Base-by-base conservation (phyloP, 1,139 yeast species). In the Yarrowia galli region DNA sequence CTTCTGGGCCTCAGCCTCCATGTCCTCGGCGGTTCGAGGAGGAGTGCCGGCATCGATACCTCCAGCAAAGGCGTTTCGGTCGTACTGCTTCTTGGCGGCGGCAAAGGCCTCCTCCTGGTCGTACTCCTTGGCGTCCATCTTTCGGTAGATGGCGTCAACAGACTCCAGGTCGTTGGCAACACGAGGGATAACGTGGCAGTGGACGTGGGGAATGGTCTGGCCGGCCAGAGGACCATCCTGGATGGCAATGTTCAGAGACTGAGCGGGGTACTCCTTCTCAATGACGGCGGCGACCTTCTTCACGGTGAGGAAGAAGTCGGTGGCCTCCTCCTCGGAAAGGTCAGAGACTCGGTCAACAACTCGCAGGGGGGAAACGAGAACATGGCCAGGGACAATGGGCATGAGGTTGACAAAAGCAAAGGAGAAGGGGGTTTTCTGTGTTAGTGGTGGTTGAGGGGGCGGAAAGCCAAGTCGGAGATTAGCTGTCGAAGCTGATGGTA, bases 141-240 rank as follows among this genome's bases (percentile, higher is more conserved):
- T 79, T 12, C 78, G 79, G 76, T 93, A 91, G 45, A 95, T 84
- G 54, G 84, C 86, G 74, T 92, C 97, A 1, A 91, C 92, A 67
- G 80, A 73, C 8, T 73, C 74, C 70, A 85, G 83, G 48, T 87
- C 89, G 72, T 89, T 89, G 12, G 79, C 76, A 67, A 82, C 81
- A 53, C 99, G 81, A 4, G 99, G 99, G 42, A 95, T 92, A 20
- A 95, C 79, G 76, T 95, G 99, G 42, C 97, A 89, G 76, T 95
- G 99, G 35, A 95, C 83, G 77, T 95, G 99, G 2, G 97, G 97
- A 1, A 95, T 88, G 20, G 95, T 86, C 76, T 95, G 99, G 4
- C 99, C 99, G 2, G 98, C 95, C 68, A 91, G 92, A 0, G 95
- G 91, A 0, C 99, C 99, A 76, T 95, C 99, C 76, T 95, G 99